phyloP scores from a whole-genome alignment of 176 grass and related monocot species.

The Oryza punctata region DNA sequence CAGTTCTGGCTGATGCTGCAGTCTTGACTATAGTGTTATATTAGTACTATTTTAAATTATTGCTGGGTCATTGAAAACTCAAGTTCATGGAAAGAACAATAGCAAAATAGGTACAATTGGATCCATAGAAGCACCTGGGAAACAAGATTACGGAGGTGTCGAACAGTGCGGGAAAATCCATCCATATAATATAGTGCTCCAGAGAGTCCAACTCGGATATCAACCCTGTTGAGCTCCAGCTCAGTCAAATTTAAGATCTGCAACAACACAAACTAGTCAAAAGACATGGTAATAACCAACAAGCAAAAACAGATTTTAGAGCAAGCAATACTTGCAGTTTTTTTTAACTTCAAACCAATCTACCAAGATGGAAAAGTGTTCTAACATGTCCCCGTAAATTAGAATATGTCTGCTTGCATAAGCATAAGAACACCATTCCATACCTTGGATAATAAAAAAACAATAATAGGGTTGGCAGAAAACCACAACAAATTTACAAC shows the following conservation, averaged over 20 bases:
- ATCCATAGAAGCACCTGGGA: constrained; percentile 66
- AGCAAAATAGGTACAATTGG: neutral
- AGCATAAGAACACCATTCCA: neutral
- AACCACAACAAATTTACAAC: neutral
- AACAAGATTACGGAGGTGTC: constrained; percentile 90
- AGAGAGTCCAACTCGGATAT: constrained; percentile 87
- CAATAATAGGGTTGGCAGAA: neutral
- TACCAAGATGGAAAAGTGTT: constrained; percentile 17
- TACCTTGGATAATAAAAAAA: neutral
- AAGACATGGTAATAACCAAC: constrained; percentile 1
- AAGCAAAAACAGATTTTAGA: constrained; percentile 15
- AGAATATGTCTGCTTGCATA: neutral
- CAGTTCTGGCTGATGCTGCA: neutral
- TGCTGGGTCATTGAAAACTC: constrained; percentile 1
- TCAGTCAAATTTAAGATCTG: constrained; percentile 99
- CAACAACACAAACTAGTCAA: constrained; percentile 32
- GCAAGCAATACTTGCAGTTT: constrained; percentile 16
- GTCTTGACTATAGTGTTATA: neutral
- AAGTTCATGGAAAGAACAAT: constrained; percentile 6
- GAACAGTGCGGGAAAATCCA: constrained; percentile 85
- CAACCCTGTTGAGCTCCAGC: constrained; percentile 93
- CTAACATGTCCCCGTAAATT: neutral
- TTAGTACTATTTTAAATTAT: neutral
- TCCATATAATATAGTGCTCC: constrained; percentile 96
- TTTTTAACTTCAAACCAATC: constrained; percentile 27